phyloP scores from a whole-genome alignment of 2,329 filamentous ascomycete genomes.

The Penicillium vulpinum region DNA sequence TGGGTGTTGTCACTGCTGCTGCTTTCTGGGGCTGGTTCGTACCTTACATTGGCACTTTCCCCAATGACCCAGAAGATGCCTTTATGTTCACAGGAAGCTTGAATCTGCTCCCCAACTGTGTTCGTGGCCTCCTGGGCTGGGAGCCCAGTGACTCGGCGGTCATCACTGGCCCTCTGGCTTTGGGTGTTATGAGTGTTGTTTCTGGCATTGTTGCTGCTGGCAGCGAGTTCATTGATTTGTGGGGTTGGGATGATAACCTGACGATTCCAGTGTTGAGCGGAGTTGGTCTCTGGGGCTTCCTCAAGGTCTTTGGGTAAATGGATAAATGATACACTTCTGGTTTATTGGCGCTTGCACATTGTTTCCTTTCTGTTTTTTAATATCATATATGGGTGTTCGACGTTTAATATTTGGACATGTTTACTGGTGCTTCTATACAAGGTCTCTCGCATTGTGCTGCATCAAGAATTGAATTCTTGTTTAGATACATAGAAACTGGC shows the following conservation, averaged over 20 bases:
- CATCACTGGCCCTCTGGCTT: slow-evolving; percentile 69
- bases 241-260: slow-evolving; percentile 95
- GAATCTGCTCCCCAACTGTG: slow-evolving; percentile 61
- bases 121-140: slow-evolving; percentile 63
- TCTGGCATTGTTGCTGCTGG: slow-evolving; percentile 85
- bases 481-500: slow-evolving; percentile 11
- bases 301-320: slow-evolving; percentile 72
- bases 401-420: slow-evolving; percentile 13
- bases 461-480: slow-evolving; percentile 11
- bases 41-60: slow-evolving; percentile 65
- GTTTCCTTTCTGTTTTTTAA: background rate
- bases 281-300: slow-evolving; percentile 83
- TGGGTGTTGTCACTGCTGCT: slow-evolving; percentile 78
- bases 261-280: slow-evolving; percentile 93
- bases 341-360: slow-evolving; percentile 4
- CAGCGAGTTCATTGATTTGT: slow-evolving; percentile 88
- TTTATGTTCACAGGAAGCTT: slow-evolving; percentile 83
- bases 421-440: slow-evolving; percentile 3
- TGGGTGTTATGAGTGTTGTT: slow-evolving; percentile 78
- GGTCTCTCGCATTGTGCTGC: slow-evolving; percentile 16
- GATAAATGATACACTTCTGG: slow-evolving; percentile 1
- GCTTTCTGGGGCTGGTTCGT: slow-evolving; percentile 88
- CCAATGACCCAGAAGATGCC: slow-evolving; percentile 65
- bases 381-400: slow-evolving; percentile 6
- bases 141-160: slow-evolving; percentile 51